These are phyloP conservation scores for Nyssa sinensis DNA, from an alignment of 148 eudicot species.

Conservation along the genomic window DNA sequence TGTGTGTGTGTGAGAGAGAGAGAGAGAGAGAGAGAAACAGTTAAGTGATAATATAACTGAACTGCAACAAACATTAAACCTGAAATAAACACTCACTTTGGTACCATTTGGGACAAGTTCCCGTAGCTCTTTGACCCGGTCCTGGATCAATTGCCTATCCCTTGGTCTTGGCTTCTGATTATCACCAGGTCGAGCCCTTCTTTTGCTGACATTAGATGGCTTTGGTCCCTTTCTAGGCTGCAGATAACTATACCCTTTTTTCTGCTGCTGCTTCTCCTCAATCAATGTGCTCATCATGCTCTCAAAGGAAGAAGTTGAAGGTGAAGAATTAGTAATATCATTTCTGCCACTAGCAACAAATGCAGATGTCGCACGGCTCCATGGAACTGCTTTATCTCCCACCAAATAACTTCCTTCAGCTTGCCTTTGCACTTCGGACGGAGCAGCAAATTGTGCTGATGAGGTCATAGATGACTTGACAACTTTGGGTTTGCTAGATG, in stretches of 20 bases:
- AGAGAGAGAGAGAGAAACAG: background rate
- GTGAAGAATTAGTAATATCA: conserved; percentile 18
- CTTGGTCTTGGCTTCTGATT: conserved; percentile 62
- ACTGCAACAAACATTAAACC: background rate
- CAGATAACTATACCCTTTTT: conserved; percentile 16
- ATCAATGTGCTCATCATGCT: conserved; percentile 34
- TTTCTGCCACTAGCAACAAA: conserved; percentile 12
- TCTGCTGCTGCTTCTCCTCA: conserved; percentile 34
- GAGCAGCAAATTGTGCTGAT: conserved; percentile 27
- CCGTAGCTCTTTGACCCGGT: conserved; percentile 70
- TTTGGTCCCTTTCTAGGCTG: conserved; percentile 29
- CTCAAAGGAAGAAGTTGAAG: conserved; percentile 40
- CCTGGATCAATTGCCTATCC: conserved; percentile 85
- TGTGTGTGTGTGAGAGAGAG: background rate
- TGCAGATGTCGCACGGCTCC: conserved; percentile 24
- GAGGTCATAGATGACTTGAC: conserved; percentile 29
- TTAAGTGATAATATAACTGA: background rate
- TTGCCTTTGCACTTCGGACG: conserved; percentile 25
- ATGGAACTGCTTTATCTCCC: conserved; percentile 18
- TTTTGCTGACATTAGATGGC: conserved; percentile 30
- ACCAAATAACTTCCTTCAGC: conserved; percentile 20
- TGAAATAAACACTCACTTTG: conserved; percentile 41
- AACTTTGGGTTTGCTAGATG: conserved; percentile 15
- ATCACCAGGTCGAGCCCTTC: conserved; percentile 36
- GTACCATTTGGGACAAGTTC: conserved; percentile 66